These are phyloP conservation scores for Kockovaella imperatae DNA, from an alignment of 768 basidiomycete genomes.

Conservation along the genomic window DNA sequence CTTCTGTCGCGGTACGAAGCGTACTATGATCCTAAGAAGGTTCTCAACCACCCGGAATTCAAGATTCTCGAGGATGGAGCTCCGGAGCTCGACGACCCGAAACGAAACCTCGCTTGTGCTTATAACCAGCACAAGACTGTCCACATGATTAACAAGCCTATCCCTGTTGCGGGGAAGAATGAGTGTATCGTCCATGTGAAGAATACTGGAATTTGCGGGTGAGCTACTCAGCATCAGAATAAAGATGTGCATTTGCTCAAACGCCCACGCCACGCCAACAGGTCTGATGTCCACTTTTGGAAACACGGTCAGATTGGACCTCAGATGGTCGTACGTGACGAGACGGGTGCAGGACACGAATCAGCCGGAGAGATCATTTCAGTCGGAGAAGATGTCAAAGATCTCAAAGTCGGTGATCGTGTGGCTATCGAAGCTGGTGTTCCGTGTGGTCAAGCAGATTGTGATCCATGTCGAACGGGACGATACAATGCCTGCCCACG, in stretches of 20 bases:
- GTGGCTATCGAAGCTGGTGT: conserved; percentile 44
- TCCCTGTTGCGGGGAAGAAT: conserved; percentile 29
- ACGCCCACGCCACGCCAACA: conserved; percentile 2
- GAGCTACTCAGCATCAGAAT: conserved; percentile 10
- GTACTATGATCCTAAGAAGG: conserved; percentile 40
- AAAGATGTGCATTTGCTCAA: background rate
- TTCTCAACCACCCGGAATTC: conserved; percentile 44
- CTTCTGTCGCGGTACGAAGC: conserved; percentile 21
- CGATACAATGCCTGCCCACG: conserved; percentile 47
- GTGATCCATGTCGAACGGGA: conserved; percentile 45
- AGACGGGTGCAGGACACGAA: conserved; percentile 44
- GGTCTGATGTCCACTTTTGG: conserved; percentile 45
- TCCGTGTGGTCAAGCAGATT: conserved; percentile 40
- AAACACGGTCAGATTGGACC: conserved; percentile 46
- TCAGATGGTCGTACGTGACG: conserved; percentile 44
- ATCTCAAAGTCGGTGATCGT: conserved; percentile 44
- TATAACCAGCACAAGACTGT: conserved; percentile 44
- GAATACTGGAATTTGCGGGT: conserved; percentile 48
- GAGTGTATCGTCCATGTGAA: conserved; percentile 44
- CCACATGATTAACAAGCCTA: conserved; percentile 44
- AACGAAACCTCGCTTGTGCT: conserved; percentile 41
- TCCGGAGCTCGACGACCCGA: conserved; percentile 19
- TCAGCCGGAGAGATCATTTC: conserved; percentile 45
- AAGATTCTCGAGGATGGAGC: conserved; percentile 30
- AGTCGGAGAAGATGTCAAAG: conserved; percentile 43